Evolutionary conservation across 805 yeast species (phyloP).

Genomic region (Candida wancherniae): DNA sequence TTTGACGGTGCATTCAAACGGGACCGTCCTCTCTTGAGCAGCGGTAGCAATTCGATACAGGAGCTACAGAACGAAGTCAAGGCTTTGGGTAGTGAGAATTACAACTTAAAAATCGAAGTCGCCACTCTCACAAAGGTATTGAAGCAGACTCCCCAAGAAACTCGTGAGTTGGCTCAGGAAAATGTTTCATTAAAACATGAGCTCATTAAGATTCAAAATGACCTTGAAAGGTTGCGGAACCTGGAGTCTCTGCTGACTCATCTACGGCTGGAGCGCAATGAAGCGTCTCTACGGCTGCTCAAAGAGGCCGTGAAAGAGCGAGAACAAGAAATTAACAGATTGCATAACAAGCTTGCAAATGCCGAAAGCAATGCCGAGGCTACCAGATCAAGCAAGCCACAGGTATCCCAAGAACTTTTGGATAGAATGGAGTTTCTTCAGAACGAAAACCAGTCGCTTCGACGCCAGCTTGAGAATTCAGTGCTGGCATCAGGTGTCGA

Average conservation of each 20-base stretch:
- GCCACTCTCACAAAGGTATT: constrained; percentile 37
- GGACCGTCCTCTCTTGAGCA: constrained; percentile 3
- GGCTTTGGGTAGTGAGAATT: constrained; percentile 38
- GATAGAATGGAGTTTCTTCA: constrained; percentile 17
- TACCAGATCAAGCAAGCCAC: constrained; percentile 2
- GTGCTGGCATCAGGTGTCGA: too few species aligned
- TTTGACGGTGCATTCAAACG: constrained; percentile 1
- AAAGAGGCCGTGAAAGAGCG: constrained; percentile 9
- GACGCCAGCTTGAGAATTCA: constrained; percentile 12
- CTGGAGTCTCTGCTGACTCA: too few species aligned
- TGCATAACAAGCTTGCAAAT: constrained; percentile 6
- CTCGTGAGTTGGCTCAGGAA: constrained; percentile 32
- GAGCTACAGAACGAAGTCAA: constrained; percentile 21
- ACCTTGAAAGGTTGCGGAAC: constrained; percentile 3
- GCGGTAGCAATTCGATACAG: constrained; percentile 19
- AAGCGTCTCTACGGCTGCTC: constrained; percentile 5
- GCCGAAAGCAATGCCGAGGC: constrained; percentile 2
- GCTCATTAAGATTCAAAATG: constrained; percentile 5
- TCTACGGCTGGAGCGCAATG: too few species aligned
- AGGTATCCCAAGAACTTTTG: constrained; percentile 14
- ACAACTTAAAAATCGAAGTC: constrained; percentile 40
- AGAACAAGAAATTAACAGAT: constrained; percentile 9
- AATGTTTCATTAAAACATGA: constrained; percentile 28
- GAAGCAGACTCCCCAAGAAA: constrained; percentile 41
- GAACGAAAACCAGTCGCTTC: constrained; percentile 18